Percentiles rank a stretch among this genome's conserved stretches.
Evolutionary conservation across 495 filamentous ascomycete species (phyloP).

Genomic region (Aspergillus sparsus): DNA sequence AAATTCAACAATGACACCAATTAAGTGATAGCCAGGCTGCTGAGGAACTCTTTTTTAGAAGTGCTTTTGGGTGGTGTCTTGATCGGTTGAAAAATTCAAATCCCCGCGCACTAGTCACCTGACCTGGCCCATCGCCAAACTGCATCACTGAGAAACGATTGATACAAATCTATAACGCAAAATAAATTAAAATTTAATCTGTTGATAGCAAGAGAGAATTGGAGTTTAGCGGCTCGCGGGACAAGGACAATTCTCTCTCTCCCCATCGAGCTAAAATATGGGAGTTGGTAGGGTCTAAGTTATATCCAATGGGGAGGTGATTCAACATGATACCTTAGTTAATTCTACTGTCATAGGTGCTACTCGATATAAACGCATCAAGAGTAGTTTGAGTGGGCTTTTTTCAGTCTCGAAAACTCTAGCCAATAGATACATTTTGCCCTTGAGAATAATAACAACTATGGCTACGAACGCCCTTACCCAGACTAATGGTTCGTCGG

Average conservation of each 20-base stretch:
- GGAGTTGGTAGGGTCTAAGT: too few relatives aligned
- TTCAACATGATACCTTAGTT: too few relatives aligned
- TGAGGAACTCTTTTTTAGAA: too few relatives aligned
- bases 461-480: not conserved
- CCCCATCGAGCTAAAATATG: too few relatives aligned
- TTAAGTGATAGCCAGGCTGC: too few relatives aligned
- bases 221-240: too few relatives aligned
- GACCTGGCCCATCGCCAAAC: conserved; percentile 1
- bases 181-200: not conserved
- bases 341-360: too few relatives aligned
- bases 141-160: not conserved
- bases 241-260: too few relatives aligned
- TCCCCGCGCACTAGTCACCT: conserved; percentile 2
- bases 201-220: too few relatives aligned
- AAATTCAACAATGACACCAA: too few relatives aligned
- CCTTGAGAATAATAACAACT: not conserved
- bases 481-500: not conserved
- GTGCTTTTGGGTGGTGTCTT: not conserved
- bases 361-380: too few relatives aligned
- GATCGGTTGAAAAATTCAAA: not conserved
- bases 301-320: too few relatives aligned
- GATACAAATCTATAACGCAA: not conserved
- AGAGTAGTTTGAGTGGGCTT: not conserved
- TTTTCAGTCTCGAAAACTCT: not conserved
- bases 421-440: not conserved